Evolutionary conservation across 2,329 filamentous ascomycete genomes (phyloP), one percentile per base, ranked within the genome.

Genomic region (Diplodia seriata): DNA sequence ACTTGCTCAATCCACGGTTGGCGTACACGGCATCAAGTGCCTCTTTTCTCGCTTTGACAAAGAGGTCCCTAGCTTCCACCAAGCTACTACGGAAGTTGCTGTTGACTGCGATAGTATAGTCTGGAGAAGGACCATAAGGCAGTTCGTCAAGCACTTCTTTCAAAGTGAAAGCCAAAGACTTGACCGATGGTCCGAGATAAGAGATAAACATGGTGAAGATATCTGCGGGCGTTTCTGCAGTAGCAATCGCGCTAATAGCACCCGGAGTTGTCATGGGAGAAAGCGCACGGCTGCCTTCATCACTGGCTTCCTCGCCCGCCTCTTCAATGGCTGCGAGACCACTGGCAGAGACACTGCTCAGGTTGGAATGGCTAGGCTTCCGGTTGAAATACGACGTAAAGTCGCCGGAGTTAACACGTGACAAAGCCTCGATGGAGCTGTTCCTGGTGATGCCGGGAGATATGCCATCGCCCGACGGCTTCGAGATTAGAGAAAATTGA

Each of bases 191-290:
- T 0, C 95, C 95, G 26, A 99, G 83, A 71, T 95, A 88, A 23
- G 86, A 84, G 69, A 99, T 97, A 78, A 98, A 99, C 5, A 94
- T 85, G 12, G 93, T 89, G 76, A 98, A 98, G 71, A 98, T 96
- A 68, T 97, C 93, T 0, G 91, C 88, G 0, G 94, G 89, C 1
- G 87, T 86, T 0, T 78, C 72, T 38, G 73, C 74, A 20, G 73
- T 74, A 15, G 78, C 73, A 40, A 78, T 70, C 15, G 70, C 71
- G 18, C 65, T 72, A 9, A 57, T 56, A 18, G 53, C 64, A 23
- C 59, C n/a, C 2, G 62, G 53, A 29, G 50, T 66, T 14, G 50
- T 31, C 8, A 50, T 43, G 18, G 43, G 47, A 3, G 56, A 63
- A 26, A 68, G 7, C 6, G 31, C 20, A 3, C 56, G 55, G 15